Evolutionary conservation across 495 filamentous ascomycete species (phyloP).

Genomic region (Chaetomium fimeti): DNA sequence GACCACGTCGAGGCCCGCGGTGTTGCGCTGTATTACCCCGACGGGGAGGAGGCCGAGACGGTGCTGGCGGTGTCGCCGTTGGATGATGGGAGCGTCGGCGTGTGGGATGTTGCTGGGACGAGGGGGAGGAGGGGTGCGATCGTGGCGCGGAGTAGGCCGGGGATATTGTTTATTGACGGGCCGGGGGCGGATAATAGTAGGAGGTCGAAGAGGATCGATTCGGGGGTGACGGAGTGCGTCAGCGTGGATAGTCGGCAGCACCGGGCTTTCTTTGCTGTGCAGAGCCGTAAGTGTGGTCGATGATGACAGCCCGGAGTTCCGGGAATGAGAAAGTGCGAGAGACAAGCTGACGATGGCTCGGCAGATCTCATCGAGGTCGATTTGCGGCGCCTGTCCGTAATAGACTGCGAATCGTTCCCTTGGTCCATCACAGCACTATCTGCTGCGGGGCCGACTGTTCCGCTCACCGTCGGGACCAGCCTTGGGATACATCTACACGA

Average conservation of each 20-base stretch:
- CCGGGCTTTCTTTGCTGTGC: slow-evolving; percentile 74
- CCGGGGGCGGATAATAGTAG: slow-evolving; percentile 44
- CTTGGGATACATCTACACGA: slow-evolving; percentile 84
- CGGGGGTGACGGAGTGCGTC: slow-evolving; percentile 79
- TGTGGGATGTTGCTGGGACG: slow-evolving; percentile 77
- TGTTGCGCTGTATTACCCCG: slow-evolving; percentile 60
- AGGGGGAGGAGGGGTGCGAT: slow-evolving; percentile 62
- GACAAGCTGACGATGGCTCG: slow-evolving; percentile 28
- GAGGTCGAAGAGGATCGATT: slow-evolving; percentile 51
- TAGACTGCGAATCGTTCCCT: slow-evolving; percentile 71
- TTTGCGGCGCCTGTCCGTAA: slow-evolving; percentile 68
- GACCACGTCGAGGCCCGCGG: slow-evolving; percentile 58
- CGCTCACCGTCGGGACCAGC: slow-evolving; percentile 83
- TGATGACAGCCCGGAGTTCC: not conserved
- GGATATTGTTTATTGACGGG: slow-evolving; percentile 57
- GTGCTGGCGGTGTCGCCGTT: slow-evolving; percentile 72
- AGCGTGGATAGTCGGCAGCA: slow-evolving; percentile 71
- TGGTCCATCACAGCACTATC: slow-evolving; percentile 84
- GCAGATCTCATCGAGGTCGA: slow-evolving; percentile 75
- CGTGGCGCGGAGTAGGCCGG: slow-evolving; percentile 60
- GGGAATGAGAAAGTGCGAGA: not conserved
- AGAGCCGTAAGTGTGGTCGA: slow-evolving; percentile 57
- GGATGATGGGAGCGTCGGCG: slow-evolving; percentile 78
- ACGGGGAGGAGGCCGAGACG: slow-evolving; percentile 47
- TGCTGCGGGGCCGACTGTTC: slow-evolving; percentile 65